These are phyloP conservation scores for Beta macrorhiza DNA, from an alignment of 179 eudicot species.

Conservation along the genomic window DNA sequence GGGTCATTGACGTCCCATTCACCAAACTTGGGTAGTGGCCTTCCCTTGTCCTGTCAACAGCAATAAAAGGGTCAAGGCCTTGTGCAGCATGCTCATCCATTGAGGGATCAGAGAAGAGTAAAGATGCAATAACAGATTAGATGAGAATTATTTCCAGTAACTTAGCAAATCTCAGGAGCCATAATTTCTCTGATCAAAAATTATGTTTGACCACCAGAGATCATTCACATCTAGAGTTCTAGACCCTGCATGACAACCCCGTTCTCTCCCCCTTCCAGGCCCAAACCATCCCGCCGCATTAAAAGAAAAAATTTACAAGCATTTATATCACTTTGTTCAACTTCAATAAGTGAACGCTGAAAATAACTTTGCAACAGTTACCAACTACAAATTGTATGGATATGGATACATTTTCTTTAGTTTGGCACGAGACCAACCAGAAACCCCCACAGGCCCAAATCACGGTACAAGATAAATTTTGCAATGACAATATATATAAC, in stretches of 20 bases:
- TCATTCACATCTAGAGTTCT: background rate
- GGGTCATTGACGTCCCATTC: constrained; percentile 98
- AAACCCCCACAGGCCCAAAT: background rate
- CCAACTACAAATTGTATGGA: background rate
- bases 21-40: constrained; percentile 91
- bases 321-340: background rate
- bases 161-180: background rate
- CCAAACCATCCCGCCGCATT: background rate
- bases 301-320: background rate
- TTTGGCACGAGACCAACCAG: background rate
- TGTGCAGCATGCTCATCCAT: background rate
- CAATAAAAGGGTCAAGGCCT: constrained; percentile 17
- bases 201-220: constrained; percentile 1
- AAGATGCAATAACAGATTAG: background rate
- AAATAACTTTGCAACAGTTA: background rate
- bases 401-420: background rate
- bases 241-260: background rate
- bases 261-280: background rate
- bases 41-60: constrained; percentile 66
- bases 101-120: background rate
- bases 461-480: background rate
- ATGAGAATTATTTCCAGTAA: background rate
- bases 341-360: background rate
- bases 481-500: background rate
- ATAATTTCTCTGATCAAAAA: background rate